Conservation (phyloP, 2,329 filamentous ascomycete genomes). For the Achaetomium macrosporum region DNA sequence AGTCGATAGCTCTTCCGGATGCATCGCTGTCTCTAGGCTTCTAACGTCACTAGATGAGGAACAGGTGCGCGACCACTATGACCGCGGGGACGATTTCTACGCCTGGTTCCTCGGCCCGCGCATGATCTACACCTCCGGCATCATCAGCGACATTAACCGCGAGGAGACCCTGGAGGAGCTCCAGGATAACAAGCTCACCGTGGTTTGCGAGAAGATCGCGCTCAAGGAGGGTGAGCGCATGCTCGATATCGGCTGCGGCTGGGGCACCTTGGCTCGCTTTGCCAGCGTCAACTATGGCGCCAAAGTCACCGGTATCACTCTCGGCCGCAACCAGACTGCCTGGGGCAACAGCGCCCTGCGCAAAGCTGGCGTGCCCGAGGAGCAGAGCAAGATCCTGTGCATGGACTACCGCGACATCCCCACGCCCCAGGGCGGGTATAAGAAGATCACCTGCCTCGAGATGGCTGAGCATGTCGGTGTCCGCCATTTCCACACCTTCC, state of each 20-base stretch:
- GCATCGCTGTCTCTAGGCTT: not conserved
- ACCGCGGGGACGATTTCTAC: conserved; percentile 97
- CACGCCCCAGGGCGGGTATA: conserved; percentile 68
- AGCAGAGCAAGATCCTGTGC: conserved; percentile 88
- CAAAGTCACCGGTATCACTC: conserved; percentile 78
- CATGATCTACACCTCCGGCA: conserved; percentile 97
- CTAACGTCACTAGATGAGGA: conserved; percentile 66
- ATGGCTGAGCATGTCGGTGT: conserved; percentile 99
- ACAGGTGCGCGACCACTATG: conserved; percentile 95
- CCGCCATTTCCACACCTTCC: conserved; percentile 74
- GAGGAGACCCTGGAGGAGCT: conserved; percentile 93
- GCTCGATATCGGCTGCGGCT: conserved; percentile 95
- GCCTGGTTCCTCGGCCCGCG: conserved; percentile 96
- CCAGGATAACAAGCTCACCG: conserved; percentile 93
- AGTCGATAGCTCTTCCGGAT: conserved; percentile 18
- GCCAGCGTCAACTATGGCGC: conserved; percentile 89
- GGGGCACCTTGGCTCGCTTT: conserved; percentile 93
- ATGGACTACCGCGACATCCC: conserved; percentile 97
- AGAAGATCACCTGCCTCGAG: conserved; percentile 95
- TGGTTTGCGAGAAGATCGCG: conserved; percentile 93
- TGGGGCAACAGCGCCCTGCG: conserved; percentile 92
- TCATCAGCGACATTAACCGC: conserved; percentile 79
- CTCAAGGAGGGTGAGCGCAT: conserved; percentile 74
- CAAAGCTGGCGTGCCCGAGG: conserved; percentile 73
- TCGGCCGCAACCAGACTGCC: conserved; percentile 91